A percentile compares a stretch with the other conserved stretches of the same genome.
Conservation (phyloP, 139 green algal species). For the Mesostigma viride region DNA sequence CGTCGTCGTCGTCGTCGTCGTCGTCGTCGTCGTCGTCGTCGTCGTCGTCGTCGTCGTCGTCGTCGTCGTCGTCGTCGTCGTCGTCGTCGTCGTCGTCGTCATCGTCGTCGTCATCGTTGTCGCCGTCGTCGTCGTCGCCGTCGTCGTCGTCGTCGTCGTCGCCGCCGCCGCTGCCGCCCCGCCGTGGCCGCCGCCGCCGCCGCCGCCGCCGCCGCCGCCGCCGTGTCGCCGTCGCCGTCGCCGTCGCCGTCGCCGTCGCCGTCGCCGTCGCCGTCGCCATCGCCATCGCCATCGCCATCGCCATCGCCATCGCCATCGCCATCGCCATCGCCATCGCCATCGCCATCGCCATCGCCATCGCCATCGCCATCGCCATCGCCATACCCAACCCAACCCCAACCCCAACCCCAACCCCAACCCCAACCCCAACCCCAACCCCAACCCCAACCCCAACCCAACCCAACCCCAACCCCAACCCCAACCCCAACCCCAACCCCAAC, state of each 20-base stretch:
- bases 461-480: too few species aligned
- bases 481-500: too few species aligned
- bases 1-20: not conserved
- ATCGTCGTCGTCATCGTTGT: not conserved
- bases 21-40: slow-evolving; percentile 1
- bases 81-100: slow-evolving; percentile 1
- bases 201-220: not conserved
- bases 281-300: not conserved
- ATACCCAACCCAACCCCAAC: too few species aligned
- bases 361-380: slow-evolving; percentile 2
- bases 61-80: not conserved
- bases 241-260: not conserved
- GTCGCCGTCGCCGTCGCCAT: not conserved
- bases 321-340: slow-evolving; percentile 9
- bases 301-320: not conserved
- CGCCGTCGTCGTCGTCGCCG: not conserved
- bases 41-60: not conserved
- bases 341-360: slow-evolving; percentile 10
- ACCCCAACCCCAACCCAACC: too few species aligned
- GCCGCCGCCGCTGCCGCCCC: not conserved
- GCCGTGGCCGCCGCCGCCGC: not conserved
- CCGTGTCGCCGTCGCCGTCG: not conserved
- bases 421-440: too few species aligned
- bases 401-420: too few species aligned
- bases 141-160: slow-evolving; percentile 1